phyloP scores from a whole-genome alignment of 2,329 filamentous ascomycete species.

The Colletotrichum ledebouriae region DNA sequence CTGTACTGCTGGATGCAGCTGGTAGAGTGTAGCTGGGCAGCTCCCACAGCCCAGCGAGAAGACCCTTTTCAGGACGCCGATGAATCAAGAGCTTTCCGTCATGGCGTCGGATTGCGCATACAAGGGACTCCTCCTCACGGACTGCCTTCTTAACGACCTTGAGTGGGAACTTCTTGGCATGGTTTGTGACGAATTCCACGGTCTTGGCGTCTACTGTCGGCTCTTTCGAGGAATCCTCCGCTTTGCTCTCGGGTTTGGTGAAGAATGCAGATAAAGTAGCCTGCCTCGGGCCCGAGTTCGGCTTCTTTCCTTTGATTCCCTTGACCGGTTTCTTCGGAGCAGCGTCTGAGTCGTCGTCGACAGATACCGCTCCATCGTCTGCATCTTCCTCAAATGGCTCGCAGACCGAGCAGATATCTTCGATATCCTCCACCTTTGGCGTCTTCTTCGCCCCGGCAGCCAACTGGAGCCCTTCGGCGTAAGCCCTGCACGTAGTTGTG shows the following conservation, averaged over 20 bases:
- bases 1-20: constrained; percentile 46
- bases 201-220: constrained; percentile 37
- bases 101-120: constrained; percentile 63
- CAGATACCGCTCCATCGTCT: constrained; percentile 44
- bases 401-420: constrained; percentile 65
- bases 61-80: constrained; percentile 65
- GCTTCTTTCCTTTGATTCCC: constrained; percentile 24
- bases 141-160: constrained; percentile 66
- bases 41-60: constrained; percentile 69
- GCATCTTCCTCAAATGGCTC: constrained; percentile 58
- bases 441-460: constrained; percentile 45
- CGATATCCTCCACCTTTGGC: constrained; percentile 57
- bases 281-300: constrained; percentile 45
- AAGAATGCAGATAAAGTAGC: constrained; percentile 53
- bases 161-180: constrained; percentile 66
- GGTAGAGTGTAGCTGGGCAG: constrained; percentile 62
- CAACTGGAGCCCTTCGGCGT: constrained; percentile 59
- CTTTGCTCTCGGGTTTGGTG: constrained; percentile 46
- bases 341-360: constrained; percentile 16
- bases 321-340: constrained; percentile 36
- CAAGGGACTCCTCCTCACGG: constrained; percentile 65
- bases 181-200: constrained; percentile 55
- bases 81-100: constrained; percentile 63
- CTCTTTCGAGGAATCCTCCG: constrained; percentile 13
- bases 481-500: constrained; percentile 64